Conservation (phyloP, 192 early-diverging fungal genomes). For the Paraglomus occultum region DNA sequence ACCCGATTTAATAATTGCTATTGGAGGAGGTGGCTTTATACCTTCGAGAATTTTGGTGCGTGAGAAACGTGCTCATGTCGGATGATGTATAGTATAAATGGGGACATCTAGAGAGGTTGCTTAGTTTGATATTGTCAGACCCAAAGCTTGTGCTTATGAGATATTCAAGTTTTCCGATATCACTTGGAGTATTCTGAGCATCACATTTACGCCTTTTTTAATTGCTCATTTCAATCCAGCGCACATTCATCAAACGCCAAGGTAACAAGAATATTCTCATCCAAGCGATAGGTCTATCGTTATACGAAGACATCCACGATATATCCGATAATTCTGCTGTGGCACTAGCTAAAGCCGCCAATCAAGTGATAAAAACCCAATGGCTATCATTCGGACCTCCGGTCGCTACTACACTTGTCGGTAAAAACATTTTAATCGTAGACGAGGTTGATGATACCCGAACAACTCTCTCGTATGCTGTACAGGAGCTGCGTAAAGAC, state of each 20-base stretch:
- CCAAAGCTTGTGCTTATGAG: neutral
- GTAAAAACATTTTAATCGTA: slow-evolving; percentile 71
- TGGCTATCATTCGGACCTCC: slow-evolving; percentile 75
- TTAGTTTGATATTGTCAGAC: neutral
- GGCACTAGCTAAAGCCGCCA: slow-evolving; percentile 43
- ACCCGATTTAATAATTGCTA: slow-evolving; percentile 63
- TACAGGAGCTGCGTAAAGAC: slow-evolving; percentile 70
- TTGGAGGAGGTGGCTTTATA: slow-evolving; percentile 77
- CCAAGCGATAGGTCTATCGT: slow-evolving; percentile 71
- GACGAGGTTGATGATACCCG: slow-evolving; percentile 81
- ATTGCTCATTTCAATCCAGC: slow-evolving; percentile 27
- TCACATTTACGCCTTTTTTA: neutral
- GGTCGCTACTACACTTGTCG: slow-evolving; percentile 59
- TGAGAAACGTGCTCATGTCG: neutral
- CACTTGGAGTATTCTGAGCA: neutral
- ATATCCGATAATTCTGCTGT: slow-evolving; percentile 36
- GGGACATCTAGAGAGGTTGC: neutral
- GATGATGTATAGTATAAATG: neutral
- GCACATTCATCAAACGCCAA: slow-evolving; percentile 70
- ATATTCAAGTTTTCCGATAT: neutral
- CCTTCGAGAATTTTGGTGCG: slow-evolving; percentile 63
- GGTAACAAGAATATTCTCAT: slow-evolving; percentile 73
- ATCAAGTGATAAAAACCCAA: slow-evolving; percentile 74
- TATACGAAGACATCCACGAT: slow-evolving; percentile 70
- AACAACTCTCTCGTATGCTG: slow-evolving; percentile 68